Evolutionary conservation across 2,329 filamentous ascomycete genomes (phyloP).

Genomic region (Arthrinium phaeospermum): DNA sequence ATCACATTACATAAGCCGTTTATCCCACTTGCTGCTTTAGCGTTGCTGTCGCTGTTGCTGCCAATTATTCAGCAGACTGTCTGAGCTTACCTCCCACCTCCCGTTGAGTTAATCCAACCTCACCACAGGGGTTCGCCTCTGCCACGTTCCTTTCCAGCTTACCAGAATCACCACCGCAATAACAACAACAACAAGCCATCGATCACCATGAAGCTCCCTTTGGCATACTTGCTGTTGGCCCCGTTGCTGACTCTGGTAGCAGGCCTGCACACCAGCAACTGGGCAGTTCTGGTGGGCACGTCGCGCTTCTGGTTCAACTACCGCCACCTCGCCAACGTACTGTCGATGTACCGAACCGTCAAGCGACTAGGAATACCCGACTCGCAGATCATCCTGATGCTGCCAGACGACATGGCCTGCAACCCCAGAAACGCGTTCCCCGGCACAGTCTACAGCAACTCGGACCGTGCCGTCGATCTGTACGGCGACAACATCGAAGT

Average conservation of each 20-base stretch:
- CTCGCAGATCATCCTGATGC: slow-evolving; percentile 98
- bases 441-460: slow-evolving; percentile 97
- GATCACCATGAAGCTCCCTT: slow-evolving; percentile 58
- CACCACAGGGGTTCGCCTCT: slow-evolving; percentile 1
- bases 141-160: background rate
- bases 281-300: slow-evolving; percentile 98
- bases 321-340: slow-evolving; percentile 94
- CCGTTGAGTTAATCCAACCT: slow-evolving; percentile 1
- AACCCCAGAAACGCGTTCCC: slow-evolving; percentile 98
- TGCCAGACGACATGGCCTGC: slow-evolving; percentile 99
- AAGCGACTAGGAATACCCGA: slow-evolving; percentile 98
- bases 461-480: slow-evolving; percentile 90
- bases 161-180: background rate
- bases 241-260: slow-evolving; percentile 48
- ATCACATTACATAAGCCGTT: background rate
- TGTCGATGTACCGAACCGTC: slow-evolving; percentile 96
- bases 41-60: background rate
- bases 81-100: background rate
- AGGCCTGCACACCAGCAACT: slow-evolving; percentile 94
- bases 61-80: slow-evolving; percentile 9
- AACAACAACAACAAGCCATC: background rate
- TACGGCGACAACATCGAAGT: slow-evolving; percentile 99
- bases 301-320: slow-evolving; percentile 99
- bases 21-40: background rate
- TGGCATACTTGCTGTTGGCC: slow-evolving; percentile 52